A percentile compares a stretch with the other conserved stretches of the same genome.
phyloP scores from a whole-genome alignment of 306 rosid species.

The Aeschynomene evenia region DNA sequence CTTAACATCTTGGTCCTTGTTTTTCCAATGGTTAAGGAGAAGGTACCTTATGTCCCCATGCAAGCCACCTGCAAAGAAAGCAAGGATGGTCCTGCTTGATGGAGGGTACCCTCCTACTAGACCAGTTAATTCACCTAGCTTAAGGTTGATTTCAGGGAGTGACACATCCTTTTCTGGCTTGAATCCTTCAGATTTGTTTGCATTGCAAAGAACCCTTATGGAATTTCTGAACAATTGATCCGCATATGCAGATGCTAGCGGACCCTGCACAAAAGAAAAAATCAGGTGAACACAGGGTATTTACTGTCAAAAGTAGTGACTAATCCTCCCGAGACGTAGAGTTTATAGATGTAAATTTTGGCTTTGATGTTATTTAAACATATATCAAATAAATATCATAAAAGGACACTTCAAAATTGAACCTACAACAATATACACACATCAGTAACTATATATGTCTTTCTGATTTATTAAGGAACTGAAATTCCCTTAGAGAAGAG shows the following conservation, averaged over 20 bases:
- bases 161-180: constrained; percentile 57
- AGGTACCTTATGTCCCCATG: constrained; percentile 58
- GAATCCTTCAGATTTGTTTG: constrained; percentile 67
- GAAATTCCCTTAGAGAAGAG: no score
- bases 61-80: constrained; percentile 55
- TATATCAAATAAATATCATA: no score
- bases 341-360: no score
- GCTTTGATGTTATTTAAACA: no score
- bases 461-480: no score
- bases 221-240: constrained; percentile 49
- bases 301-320: no score
- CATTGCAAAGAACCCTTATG: constrained; percentile 66
- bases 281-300: no score
- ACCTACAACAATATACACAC: no score
- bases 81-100: constrained; percentile 48
- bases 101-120: constrained; percentile 44
- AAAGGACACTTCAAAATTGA: no score
- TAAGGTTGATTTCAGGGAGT: constrained; percentile 52
- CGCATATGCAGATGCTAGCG: constrained; percentile 36
- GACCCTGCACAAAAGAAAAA: constrained; percentile 35
- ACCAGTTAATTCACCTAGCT: constrained; percentile 23
- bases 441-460: no score
- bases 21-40: constrained; percentile 44
- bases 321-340: no score
- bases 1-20: constrained; percentile 59